Base-by-base conservation (phyloP, 1,284 basidiomycete species). In the Fomitopsis betulina region DNA sequence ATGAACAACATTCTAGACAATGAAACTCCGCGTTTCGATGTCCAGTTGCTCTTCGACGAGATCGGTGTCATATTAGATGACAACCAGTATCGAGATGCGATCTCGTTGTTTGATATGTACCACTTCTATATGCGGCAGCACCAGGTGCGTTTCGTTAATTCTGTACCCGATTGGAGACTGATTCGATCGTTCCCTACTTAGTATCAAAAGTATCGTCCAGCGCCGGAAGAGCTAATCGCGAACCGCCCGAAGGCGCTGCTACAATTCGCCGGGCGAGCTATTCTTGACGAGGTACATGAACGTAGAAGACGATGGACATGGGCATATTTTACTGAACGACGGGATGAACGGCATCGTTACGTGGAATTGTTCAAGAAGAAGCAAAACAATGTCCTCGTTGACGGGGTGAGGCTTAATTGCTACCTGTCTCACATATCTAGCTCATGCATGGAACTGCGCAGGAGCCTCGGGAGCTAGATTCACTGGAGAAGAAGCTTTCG, bases 101-200 rank as follows among this genome's bases (percentile, higher is more conserved):
- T 99, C 62, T 96, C 93, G 21, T 84, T 99, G 55, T 80, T 96
- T 60, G 96, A 99, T 72, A 94, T 98, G 80, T 98, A 98, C 75
- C 96, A 99, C 71, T 92, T 99, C 63, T 98, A 96, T 75, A 83
- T 89, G 51, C 87, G 97, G 56, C 93, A 93, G 64, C 90, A 91
- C 61, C 92, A 94, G 79, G 90, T 91, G 70, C 65, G 75, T 58
- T 35, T 47, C 13, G 38, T n/a, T 1, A 27, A 15, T n/a, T 45
- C 30, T 37, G 9, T 39, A 40, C 25, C 35, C 27, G 10, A 19
- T 52, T 12, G 8, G 53, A 45, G 3, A 51, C 37, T 42, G 23
- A 58, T 45, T 4, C 19, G 35, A 53, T n/a, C 12, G 43, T 52
- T 59, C 40, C 53, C n/a, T 27, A 37, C 57, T 57, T 52, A 98